A percentile compares a stretch with the other conserved stretches of the same genome.
Evolutionary conservation across 169 alveolate genomes (phyloP).

Genomic region (Eimeria maxima): DNA sequence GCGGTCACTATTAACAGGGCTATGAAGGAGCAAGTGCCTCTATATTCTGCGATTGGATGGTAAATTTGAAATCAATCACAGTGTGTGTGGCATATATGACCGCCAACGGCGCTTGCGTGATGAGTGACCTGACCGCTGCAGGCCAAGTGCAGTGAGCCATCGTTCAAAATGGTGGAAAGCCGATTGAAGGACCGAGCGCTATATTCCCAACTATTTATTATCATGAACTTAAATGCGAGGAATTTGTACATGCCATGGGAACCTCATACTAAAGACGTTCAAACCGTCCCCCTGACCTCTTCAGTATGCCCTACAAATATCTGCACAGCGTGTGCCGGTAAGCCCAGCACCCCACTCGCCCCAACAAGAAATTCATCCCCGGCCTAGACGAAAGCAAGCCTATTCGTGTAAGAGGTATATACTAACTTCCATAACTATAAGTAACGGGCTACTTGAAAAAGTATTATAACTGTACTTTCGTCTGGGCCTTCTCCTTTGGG

Average conservation of each 20-base stretch:
- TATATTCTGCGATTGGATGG: not conserved
- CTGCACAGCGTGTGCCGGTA: too few relatives aligned
- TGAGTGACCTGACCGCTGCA: not conserved
- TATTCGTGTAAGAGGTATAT: too few relatives aligned
- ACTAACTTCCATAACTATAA: too few relatives aligned
- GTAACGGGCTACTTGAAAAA: not conserved
- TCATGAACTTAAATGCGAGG: not conserved
- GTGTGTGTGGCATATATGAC: not conserved
- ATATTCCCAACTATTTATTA: not conserved
- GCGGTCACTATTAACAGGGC: not conserved
- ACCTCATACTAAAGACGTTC: too few relatives aligned
- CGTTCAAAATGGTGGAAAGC: not conserved
- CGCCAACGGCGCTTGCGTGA: not conserved
- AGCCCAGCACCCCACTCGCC: too few relatives aligned
- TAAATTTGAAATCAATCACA: not conserved
- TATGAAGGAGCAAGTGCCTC: not conserved
- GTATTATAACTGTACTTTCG: not conserved
- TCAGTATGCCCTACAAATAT: too few relatives aligned
- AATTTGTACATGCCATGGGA: too few relatives aligned
- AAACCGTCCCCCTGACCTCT: too few relatives aligned
- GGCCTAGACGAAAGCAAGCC: too few relatives aligned
- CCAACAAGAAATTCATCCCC: too few relatives aligned
- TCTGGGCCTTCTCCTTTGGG: not conserved
- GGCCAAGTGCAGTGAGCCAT: not conserved
- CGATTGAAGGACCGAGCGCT: not conserved